Evolutionary conservation across 306 rosid species (phyloP).

Genomic region (Lotus japonicus): DNA sequence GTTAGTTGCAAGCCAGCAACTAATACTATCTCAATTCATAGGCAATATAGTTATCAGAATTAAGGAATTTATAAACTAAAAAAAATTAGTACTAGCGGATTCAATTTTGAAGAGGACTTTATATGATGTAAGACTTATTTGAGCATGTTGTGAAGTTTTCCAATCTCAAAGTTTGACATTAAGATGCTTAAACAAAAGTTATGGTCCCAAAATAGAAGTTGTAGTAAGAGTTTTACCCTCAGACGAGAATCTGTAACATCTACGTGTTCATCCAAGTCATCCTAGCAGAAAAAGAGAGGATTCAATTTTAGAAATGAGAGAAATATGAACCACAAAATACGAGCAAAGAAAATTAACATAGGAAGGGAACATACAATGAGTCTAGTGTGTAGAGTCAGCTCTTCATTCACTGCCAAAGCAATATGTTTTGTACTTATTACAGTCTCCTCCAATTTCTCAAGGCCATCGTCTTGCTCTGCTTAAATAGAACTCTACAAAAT

Average conservation of each 20-base stretch:
- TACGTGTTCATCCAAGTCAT: conserved; percentile 91
- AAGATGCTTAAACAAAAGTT: background rate
- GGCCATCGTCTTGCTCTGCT: conserved; percentile 98
- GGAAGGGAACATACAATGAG: conserved; percentile 61
- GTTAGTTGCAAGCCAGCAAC: conserved; percentile 8
- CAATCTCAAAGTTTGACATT: background rate
- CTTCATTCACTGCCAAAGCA: conserved; percentile 97
- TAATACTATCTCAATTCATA: background rate
- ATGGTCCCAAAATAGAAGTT: conserved; percentile 1
- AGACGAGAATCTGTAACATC: conserved; percentile 85
- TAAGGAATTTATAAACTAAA: background rate
- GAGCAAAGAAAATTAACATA: background rate
- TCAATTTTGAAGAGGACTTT: background rate
- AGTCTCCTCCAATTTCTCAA: conserved; percentile 90
- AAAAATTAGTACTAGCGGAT: background rate
- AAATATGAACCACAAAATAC: background rate
- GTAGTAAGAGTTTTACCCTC: conserved; percentile 55
- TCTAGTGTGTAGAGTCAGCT: conserved; percentile 80
- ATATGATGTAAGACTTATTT: background rate
- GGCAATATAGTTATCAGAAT: background rate
- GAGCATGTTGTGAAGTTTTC: background rate
- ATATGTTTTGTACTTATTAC: conserved; percentile 94
- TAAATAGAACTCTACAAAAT: conserved; percentile 18
- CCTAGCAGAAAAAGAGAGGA: conserved; percentile 42
- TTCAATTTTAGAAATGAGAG: background rate